Conservation (phyloP, 768 basidiomycete genomes). For the Flagelloscypha sp. region DNA sequence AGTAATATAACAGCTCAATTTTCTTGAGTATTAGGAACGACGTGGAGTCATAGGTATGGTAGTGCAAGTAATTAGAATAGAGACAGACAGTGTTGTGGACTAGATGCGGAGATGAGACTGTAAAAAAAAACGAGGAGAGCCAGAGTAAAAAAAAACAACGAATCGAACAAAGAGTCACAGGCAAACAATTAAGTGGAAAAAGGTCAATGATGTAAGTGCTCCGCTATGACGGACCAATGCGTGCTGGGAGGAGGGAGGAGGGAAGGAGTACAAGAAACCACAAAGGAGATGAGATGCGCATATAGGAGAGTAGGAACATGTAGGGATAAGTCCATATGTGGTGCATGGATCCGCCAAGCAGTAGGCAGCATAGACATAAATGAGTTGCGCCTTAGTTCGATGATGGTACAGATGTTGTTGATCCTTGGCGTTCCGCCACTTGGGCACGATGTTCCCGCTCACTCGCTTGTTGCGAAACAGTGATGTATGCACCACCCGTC, state of each 20-base stretch:
- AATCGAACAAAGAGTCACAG: too few relatives aligned
- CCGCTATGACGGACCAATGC: too few relatives aligned
- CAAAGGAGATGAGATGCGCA: slow-evolving; percentile 3
- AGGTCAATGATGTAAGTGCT: too few relatives aligned
- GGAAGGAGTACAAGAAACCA: slow-evolving; percentile 4
- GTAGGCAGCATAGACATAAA: not conserved
- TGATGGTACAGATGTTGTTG: slow-evolving; percentile 12
- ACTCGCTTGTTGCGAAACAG: slow-evolving; percentile 72
- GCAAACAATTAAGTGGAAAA: too few relatives aligned
- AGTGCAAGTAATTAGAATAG: too few relatives aligned
- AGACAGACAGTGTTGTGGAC: too few relatives aligned
- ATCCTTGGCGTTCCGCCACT: slow-evolving; percentile 24
- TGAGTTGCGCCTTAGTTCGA: slow-evolving; percentile 19
- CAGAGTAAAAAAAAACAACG: too few relatives aligned
- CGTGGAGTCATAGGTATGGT: too few relatives aligned
- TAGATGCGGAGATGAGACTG: too few relatives aligned
- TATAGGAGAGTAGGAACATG: slow-evolving; percentile 1
- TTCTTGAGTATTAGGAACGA: not conserved
- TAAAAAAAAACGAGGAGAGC: too few relatives aligned
- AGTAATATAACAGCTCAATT: too few relatives aligned
- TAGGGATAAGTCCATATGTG: not conserved
- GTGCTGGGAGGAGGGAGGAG: slow-evolving; percentile 3
- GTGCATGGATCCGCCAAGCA: not conserved
- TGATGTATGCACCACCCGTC: slow-evolving; percentile 78
- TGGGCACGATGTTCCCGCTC: slow-evolving; percentile 58